Evolutionary conservation across 176 grass and related monocot genomes (phyloP), one percentile per base, ranked within the genome.

Genomic region (Oryza meridionalis): DNA sequence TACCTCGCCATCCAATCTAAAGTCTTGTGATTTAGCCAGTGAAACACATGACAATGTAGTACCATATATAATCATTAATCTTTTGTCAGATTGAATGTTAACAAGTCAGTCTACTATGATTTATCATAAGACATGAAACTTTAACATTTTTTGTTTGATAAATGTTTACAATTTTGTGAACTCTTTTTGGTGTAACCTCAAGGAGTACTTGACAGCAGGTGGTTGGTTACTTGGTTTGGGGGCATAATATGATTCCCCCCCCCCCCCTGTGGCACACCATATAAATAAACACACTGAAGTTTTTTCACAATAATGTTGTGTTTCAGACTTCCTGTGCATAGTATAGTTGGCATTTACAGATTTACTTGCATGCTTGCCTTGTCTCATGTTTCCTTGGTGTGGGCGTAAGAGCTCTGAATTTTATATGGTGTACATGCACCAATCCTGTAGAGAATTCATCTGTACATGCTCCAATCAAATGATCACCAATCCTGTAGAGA

Each of bases 1-100:
- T 77, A 64, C 32, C 63, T 76, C 43, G 46, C 55, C 62, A 65
- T 88, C 44, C 29, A 64, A 7, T 75, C 11, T 75, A 11, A 74
- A 49, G 2, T 67, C 4, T 4, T 70, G 37, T 76, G 13, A 66
- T 81, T 81, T 26, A 65, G 0, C 17, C 46, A 81, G 44, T 47
- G 63, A 73, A 77, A 17, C 35, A 40, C 22, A 84, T 69, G 37
- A 75, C 55, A 50, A 85, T 43, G 2, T 44, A 65, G 17, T 62
- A 15, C 5, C 4, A 15, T 27, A 61, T 47, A 72, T 17, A 73
- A 73, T 19, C 5, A 29, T 37, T 45, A 67, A 21, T 78, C 9
- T 40, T 67, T 70, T 76, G 1, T 27, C 15, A 24, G 72, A 19
- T 76, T 27, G 24, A 65, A 35, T 12, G 65, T 65, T 61, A 50